phyloP scores from a whole-genome alignment of 352 stramenopile genomes.

The Phytopythium ostracodes region DNA sequence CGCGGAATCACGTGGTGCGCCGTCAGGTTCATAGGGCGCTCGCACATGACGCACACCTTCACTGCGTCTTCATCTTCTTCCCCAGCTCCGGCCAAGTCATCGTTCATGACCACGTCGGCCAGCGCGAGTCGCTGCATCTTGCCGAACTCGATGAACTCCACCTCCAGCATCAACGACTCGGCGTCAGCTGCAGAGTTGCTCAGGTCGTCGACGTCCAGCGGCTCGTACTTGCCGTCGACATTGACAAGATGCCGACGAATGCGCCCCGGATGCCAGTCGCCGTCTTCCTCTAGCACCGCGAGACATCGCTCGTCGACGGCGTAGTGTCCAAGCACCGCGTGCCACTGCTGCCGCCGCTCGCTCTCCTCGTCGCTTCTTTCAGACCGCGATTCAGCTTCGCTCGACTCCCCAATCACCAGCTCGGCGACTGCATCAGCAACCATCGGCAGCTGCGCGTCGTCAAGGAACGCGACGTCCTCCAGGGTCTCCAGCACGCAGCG shows the following conservation, averaged over 20 bases:
- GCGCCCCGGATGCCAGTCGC: conserved; percentile 64
- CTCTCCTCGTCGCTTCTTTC: conserved; percentile 17
- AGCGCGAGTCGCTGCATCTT: conserved; percentile 59
- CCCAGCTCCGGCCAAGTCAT: conserved; percentile 55
- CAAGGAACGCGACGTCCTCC: conserved; percentile 36
- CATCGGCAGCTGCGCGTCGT: conserved; percentile 11
- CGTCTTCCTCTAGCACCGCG: conserved; percentile 63
- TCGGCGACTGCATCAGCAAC: conserved; percentile 20
- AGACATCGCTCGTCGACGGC: conserved; percentile 57
- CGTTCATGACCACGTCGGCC: conserved; percentile 61
- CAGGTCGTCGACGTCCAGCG: conserved; percentile 10
- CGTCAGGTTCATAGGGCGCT: conserved; percentile 89
- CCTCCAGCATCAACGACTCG: conserved; percentile 34
- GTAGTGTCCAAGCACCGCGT: conserved; percentile 30
- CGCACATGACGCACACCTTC: conserved; percentile 87
- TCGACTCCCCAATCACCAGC: conserved; percentile 11
- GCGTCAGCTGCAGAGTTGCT: background rate
- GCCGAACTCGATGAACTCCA: conserved; percentile 79
- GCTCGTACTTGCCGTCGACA: conserved; percentile 4
- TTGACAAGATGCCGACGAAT: conserved; percentile 38
- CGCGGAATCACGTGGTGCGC: conserved; percentile 92
- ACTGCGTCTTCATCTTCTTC: conserved; percentile 28
- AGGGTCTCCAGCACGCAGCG: conserved; percentile 36
- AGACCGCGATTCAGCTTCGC: conserved; percentile 7
- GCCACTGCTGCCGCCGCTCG: conserved; percentile 13